phyloP scores from a whole-genome alignment of 805 yeast species.

The Candida boidinii region DNA sequence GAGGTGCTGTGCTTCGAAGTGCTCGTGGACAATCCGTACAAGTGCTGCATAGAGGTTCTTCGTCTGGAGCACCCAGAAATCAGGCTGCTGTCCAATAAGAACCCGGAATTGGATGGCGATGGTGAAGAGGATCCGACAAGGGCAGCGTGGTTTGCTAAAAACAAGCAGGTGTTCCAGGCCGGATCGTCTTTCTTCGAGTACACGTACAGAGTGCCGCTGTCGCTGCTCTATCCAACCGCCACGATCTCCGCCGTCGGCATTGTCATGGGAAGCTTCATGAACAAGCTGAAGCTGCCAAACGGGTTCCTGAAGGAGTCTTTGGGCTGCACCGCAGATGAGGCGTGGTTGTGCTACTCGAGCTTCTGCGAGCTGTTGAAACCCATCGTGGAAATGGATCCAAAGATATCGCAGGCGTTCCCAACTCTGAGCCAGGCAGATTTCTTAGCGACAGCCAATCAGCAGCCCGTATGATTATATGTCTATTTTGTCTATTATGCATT shows the following conservation, averaged over 20 bases:
- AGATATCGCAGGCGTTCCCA: constrained; percentile 17
- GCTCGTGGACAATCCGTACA: constrained; percentile 32
- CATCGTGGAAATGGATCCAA: constrained; percentile 12
- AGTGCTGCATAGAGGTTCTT: constrained; percentile 14
- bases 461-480: too few species aligned
- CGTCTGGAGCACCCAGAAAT: constrained; percentile 13
- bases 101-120: constrained; percentile 11
- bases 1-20: constrained; percentile 42
- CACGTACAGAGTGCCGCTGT: constrained; percentile 20
- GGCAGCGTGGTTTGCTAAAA: constrained; percentile 4
- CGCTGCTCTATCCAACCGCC: constrained; percentile 15
- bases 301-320: constrained; percentile 9
- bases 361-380: constrained; percentile 11
- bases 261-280: constrained; percentile 14
- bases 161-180: constrained; percentile 12
- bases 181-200: constrained; percentile 20
- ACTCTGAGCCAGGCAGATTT: too few species aligned
- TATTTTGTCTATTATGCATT: too few species aligned
- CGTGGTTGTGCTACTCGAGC: constrained; percentile 17
- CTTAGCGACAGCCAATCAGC: too few species aligned
- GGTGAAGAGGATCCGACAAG: too few species aligned
- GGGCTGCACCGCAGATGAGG: constrained; percentile 9
- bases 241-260: constrained; percentile 17
- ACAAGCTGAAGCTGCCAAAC: constrained; percentile 10
- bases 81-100: constrained; percentile 3